These are phyloP conservation scores for Pseudoneurospora amorphoporcata DNA, from an alignment of 495 filamentous ascomycete genomes.

Conservation along the genomic window DNA sequence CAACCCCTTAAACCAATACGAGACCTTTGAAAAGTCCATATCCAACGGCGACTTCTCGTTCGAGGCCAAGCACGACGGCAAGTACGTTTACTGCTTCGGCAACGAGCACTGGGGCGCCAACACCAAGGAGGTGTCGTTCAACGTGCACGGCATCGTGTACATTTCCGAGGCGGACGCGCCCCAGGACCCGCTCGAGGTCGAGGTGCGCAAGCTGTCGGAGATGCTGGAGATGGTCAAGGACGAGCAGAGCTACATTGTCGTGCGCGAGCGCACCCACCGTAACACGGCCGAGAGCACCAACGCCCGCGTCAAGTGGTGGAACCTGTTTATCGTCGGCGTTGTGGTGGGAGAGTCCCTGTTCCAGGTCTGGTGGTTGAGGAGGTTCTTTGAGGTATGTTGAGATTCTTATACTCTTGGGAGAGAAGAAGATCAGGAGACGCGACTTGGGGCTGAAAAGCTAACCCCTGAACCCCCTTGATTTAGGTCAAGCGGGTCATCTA, in stretches of 20 bases:
- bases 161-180: conserved; percentile 78
- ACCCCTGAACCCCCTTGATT: background rate
- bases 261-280: conserved; percentile 88
- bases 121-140: conserved; percentile 96
- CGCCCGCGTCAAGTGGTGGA: conserved; percentile 97
- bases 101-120: conserved; percentile 90
- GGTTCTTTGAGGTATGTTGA: conserved; percentile 83
- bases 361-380: conserved; percentile 98
- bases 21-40: conserved; percentile 64
- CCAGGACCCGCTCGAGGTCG: conserved; percentile 80
- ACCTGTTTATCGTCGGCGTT: conserved; percentile 86
- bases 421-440: background rate
- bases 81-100: conserved; percentile 95
- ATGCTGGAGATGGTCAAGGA: conserved; percentile 86
- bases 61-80: conserved; percentile 72
- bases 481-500: conserved; percentile 30
- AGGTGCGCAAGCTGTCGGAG: conserved; percentile 82
- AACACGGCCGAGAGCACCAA: conserved; percentile 99
- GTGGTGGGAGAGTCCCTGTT: conserved; percentile 88
- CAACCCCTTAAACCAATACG: conserved; percentile 62
- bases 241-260: conserved; percentile 93
- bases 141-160: conserved; percentile 97
- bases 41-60: conserved; percentile 93
- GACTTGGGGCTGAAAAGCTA: conserved; percentile 1
- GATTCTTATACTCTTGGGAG: background rate